These are phyloP conservation scores for Nemophila menziesii DNA, from an alignment of 257 asterid genomes.

Conservation along the genomic window DNA sequence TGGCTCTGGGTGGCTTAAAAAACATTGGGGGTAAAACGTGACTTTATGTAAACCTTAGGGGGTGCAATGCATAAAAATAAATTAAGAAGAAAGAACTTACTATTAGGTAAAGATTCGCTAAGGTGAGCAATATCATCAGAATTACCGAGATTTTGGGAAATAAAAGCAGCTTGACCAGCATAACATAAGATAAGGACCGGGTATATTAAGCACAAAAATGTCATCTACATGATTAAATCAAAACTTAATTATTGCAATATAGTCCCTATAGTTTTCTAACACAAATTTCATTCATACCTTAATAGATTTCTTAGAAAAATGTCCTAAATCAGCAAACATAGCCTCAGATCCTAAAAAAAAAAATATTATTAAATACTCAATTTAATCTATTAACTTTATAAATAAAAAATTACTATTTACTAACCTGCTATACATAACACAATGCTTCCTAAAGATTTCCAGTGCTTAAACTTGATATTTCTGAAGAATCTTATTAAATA, in stretches of 20 bases:
- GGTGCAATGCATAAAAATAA: too few relatives aligned
- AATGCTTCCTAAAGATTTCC: conserved; percentile 72
- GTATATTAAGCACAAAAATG: conserved; percentile 64
- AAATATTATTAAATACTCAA: not conserved
- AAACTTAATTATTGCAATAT: conserved; percentile 3
- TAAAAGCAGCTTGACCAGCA: conserved; percentile 90
- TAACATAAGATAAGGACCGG: conserved; percentile 71
- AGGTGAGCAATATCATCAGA: conserved; percentile 47
- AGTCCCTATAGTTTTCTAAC: not conserved
- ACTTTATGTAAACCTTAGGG: too few relatives aligned
- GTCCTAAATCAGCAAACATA: conserved; percentile 87
- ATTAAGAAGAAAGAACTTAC: conserved; percentile 57
- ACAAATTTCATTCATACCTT: conserved; percentile 30
- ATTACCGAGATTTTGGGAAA: conserved; percentile 29
- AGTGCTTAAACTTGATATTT: conserved; percentile 38
- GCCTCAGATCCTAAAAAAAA: conserved; percentile 65
- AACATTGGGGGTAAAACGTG: not conserved
- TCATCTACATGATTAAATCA: conserved; percentile 40
- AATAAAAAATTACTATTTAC: conserved; percentile 1
- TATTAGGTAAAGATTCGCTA: conserved; percentile 69
- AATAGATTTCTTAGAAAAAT: conserved; percentile 79
- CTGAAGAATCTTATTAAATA: conserved; percentile 66
- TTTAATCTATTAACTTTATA: too few relatives aligned
- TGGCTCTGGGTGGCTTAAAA: too few relatives aligned
- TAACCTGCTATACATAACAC: conserved; percentile 78